A percentile compares a stretch with the other conserved stretches of the same genome.
Evolutionary conservation across 441 rosid species (phyloP).

Genomic region (Daphne laureola): DNA sequence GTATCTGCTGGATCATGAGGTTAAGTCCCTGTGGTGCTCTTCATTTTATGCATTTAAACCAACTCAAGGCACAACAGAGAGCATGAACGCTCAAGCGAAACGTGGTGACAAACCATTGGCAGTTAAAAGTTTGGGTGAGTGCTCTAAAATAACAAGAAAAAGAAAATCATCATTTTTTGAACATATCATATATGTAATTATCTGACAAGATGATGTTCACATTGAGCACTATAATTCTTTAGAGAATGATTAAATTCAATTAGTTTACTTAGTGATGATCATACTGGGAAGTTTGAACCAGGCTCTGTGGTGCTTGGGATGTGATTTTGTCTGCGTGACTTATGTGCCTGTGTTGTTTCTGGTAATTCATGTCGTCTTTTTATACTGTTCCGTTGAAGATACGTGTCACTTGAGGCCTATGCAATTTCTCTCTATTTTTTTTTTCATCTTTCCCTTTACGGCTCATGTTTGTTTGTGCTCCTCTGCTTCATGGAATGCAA

Average conservation of each 20-base stretch:
- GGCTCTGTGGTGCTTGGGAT: too few relatives aligned
- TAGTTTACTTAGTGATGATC: conserved; percentile 23
- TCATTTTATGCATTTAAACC: conserved; percentile 5
- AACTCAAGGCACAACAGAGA: not conserved
- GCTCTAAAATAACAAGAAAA: conserved; percentile 22
- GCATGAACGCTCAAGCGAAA: conserved; percentile 1
- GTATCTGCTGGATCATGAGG: not conserved
- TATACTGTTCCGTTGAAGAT: too few relatives aligned
- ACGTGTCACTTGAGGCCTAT: too few relatives aligned
- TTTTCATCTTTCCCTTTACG: too few relatives aligned
- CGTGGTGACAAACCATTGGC: not conserved
- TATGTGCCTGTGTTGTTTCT: too few relatives aligned
- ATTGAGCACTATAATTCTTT: conserved; percentile 12
- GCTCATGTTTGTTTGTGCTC: too few relatives aligned
- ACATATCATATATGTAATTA: conserved; percentile 27
- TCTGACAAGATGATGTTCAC: conserved; percentile 10
- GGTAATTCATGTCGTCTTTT: too few relatives aligned
- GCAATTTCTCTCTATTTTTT: too few relatives aligned
- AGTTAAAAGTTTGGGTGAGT: conserved; percentile 17
- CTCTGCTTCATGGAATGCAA: too few relatives aligned
- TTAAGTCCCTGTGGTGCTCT: not conserved
- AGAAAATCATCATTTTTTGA: conserved; percentile 15
- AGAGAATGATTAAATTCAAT: conserved; percentile 24
- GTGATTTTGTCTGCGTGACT: too few relatives aligned
- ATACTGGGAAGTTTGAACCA: not conserved